Percentiles rank a stretch among this genome's conserved stretches.
These are phyloP conservation scores for Alternaria brassicae DNA, from an alignment of 2,329 filamentous ascomycete genomes.

Conservation along the genomic window DNA sequence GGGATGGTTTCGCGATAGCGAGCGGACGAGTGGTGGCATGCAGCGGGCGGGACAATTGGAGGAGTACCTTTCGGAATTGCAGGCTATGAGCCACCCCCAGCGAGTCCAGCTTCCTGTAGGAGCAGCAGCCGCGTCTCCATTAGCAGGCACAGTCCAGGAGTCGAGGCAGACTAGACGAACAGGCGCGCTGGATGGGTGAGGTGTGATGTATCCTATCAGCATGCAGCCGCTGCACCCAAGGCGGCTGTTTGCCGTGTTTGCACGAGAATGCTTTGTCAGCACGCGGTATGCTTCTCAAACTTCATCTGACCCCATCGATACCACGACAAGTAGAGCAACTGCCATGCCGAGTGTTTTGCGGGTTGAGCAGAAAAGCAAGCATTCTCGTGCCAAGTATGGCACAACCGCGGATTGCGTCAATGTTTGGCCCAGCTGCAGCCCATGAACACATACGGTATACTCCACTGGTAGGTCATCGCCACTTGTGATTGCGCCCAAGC, in stretches of 20 bases:
- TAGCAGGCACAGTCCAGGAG: conserved; percentile 36
- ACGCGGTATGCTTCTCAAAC: no score
- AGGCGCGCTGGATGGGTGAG: conserved; percentile 22
- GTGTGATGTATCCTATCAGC: conserved; percentile 16
- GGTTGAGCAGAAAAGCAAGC: not conserved
- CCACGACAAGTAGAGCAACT: not conserved
- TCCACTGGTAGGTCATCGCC: not conserved
- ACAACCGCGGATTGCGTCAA: not conserved
- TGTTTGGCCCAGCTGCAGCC: not conserved
- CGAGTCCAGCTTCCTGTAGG: conserved; percentile 43
- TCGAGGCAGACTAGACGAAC: conserved; percentile 21
- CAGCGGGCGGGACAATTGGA: conserved; percentile 22
- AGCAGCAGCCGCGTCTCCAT: conserved; percentile 47
- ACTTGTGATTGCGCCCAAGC: not conserved
- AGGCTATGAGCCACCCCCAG: conserved; percentile 42
- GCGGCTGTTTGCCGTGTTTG: conserved; percentile 24
- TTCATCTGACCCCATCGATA: not conserved
- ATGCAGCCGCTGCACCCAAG: conserved; percentile 8
- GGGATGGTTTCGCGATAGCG: conserved; percentile 26
- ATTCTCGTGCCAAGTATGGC: not conserved
- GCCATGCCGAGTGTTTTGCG: not conserved
- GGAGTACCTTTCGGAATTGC: conserved; percentile 27
- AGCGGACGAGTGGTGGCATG: conserved; percentile 27
- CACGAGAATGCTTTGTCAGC: conserved; percentile 10
- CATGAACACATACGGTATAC: not conserved